phyloP scores from a whole-genome alignment of 2,329 filamentous ascomycete genomes.

The Phaeosphaeria sp. region DNA sequence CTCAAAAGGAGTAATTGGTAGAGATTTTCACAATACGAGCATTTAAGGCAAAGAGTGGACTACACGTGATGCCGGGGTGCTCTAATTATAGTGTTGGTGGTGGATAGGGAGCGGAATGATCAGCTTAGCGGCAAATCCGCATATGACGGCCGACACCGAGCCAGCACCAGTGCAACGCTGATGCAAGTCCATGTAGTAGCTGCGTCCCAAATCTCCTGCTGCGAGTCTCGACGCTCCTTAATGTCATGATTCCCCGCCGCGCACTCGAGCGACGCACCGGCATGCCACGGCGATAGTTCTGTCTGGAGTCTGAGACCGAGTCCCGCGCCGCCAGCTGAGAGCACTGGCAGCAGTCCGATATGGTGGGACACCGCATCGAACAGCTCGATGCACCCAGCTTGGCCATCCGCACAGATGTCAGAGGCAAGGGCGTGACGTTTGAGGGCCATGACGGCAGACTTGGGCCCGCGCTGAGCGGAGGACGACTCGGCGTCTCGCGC shows the following conservation, averaged over 20 bases:
- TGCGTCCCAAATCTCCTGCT: not conserved
- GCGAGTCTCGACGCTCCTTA: slow-evolving; percentile 1
- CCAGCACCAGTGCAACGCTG: not conserved
- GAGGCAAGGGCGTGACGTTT: slow-evolving; percentile 31
- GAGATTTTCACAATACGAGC: not conserved
- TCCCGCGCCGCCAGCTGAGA: not conserved
- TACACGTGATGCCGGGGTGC: slow-evolving; percentile 6
- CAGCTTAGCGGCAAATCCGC: slow-evolving; percentile 6
- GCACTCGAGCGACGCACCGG: not conserved
- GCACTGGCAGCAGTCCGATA: not conserved
- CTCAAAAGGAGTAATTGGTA: not conserved
- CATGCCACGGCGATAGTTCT: slow-evolving; percentile 1
- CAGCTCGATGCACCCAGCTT: slow-evolving; percentile 22
- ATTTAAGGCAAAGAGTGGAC: not conserved
- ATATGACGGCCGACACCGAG: not conserved
- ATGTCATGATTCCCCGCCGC: slow-evolving; percentile 5
- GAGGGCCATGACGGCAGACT: slow-evolving; percentile 24
- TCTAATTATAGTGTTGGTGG: slow-evolving; percentile 5
- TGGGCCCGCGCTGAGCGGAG: not conserved
- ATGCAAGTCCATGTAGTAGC: not conserved
- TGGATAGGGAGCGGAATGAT: not conserved
- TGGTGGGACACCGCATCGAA: slow-evolving; percentile 27
- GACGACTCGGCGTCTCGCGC: slow-evolving; percentile 6
- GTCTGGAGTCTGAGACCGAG: not conserved
- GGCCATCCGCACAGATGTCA: slow-evolving; percentile 26